These are phyloP conservation scores for Ramaria sp. DNA, from an alignment of 768 basidiomycete genomes.

Conservation along the genomic window DNA sequence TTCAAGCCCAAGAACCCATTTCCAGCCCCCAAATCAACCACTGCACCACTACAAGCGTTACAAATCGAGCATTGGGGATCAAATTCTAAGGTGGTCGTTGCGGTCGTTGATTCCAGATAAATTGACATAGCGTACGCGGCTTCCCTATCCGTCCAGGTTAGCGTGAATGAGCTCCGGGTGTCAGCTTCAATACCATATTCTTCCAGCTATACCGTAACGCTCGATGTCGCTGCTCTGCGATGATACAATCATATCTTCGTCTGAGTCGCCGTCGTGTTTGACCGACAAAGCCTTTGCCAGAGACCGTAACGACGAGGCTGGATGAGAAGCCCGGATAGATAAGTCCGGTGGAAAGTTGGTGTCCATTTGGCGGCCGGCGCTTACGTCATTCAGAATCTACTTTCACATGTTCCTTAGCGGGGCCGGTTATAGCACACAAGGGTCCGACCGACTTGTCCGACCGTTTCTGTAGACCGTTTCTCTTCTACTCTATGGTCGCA, in stretches of 20 bases:
- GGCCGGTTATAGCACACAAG: background rate
- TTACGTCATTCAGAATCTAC: background rate
- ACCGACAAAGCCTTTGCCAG: background rate
- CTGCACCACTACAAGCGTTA: conserved; percentile 17
- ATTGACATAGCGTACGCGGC: conserved; percentile 49
- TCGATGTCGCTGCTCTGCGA: conserved; percentile 51
- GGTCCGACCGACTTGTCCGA: background rate
- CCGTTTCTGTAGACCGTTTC: background rate
- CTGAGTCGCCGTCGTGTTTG: background rate
- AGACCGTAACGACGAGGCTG: background rate
- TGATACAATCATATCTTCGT: conserved; percentile 6
- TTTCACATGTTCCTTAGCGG: background rate
- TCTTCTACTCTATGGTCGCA: conserved; percentile 22
- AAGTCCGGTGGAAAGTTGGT: conserved; percentile 1
- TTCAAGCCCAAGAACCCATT: conserved; percentile 49
- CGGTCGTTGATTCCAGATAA: conserved; percentile 38
- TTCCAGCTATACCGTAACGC: conserved; percentile 72
- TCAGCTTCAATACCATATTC: conserved; percentile 55
- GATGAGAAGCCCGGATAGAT: conserved; percentile 3
- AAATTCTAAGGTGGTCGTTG: conserved; percentile 34
- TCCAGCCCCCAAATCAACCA: conserved; percentile 77
- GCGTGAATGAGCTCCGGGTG: background rate
- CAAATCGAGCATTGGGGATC: conserved; percentile 42
- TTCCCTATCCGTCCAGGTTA: conserved; percentile 43
- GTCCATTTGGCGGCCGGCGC: background rate